phyloP scores from a whole-genome alignment of 2,329 filamentous ascomycete species.

The Parafenestella ontariensis region DNA sequence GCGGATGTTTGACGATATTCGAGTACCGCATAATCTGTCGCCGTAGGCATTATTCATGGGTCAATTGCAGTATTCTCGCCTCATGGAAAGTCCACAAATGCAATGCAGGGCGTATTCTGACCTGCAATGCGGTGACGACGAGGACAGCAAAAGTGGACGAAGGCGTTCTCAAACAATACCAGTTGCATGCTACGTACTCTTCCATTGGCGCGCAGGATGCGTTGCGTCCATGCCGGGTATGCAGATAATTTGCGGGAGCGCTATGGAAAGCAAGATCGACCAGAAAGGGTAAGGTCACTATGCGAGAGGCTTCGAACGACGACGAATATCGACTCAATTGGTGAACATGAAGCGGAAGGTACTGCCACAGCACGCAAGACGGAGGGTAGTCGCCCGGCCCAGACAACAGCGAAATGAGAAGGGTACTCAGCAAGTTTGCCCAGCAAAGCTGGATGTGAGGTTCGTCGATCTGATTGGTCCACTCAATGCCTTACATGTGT shows the following conservation, averaged over 20 bases:
- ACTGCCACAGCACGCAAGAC: slow-evolving; percentile 22
- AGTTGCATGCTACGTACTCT: neutral
- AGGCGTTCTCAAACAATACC: neutral
- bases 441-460: slow-evolving; percentile 25
- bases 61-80: neutral
- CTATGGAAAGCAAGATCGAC: slow-evolving; percentile 30
- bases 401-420: slow-evolving; percentile 20
- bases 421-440: slow-evolving; percentile 23
- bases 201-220: slow-evolving; percentile 28
- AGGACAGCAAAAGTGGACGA: neutral
- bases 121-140: neutral
- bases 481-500: slow-evolving; percentile 37
- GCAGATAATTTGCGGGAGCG: slow-evolving; percentile 41
- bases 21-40: slow-evolving; percentile 19
- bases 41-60: neutral
- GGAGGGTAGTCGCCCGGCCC: slow-evolving; percentile 25
- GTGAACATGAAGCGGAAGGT: slow-evolving; percentile 21
- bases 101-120: neutral
- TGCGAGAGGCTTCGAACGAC: slow-evolving; percentile 22
- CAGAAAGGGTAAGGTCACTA: slow-evolving; percentile 24
- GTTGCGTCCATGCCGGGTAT: slow-evolving; percentile 27
- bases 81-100: neutral
- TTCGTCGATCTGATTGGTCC: slow-evolving; percentile 41
- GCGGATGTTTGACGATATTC: slow-evolving; percentile 21
- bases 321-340: slow-evolving; percentile 23